These are phyloP conservation scores for Entamoeba moshkovskii DNA, from an alignment of 208 protist genomes.

Conservation along the genomic window DNA sequence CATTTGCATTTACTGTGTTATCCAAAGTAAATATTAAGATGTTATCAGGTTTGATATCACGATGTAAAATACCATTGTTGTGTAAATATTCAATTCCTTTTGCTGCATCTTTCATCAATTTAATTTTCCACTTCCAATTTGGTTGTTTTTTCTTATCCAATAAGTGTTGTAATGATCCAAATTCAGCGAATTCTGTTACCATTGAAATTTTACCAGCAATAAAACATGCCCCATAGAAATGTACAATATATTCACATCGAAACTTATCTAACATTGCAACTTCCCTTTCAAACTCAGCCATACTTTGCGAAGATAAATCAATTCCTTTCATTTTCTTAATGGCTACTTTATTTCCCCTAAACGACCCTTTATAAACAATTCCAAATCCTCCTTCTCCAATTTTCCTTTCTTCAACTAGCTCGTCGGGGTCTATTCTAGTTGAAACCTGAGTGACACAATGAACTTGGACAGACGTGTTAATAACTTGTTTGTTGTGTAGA, in stretches of 20 bases:
- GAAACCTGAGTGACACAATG: background rate
- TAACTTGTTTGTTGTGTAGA: background rate
- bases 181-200: background rate
- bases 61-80: slow-evolving; percentile 4
- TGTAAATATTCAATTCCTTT: slow-evolving; percentile 6
- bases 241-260: background rate
- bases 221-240: background rate
- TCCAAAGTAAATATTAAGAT: slow-evolving; percentile 10
- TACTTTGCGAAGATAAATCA: background rate
- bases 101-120: background rate
- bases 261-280: background rate
- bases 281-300: background rate
- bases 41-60: slow-evolving; percentile 42
- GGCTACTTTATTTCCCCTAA: background rate
- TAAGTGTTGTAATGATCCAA: background rate
- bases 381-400: background rate
- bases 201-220: background rate
- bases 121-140: background rate
- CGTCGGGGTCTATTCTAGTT: background rate
- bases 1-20: background rate
- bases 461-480: background rate
- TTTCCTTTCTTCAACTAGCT: background rate
- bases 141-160: background rate
- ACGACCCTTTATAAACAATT: background rate
- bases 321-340: background rate